phyloP scores from a whole-genome alignment of 768 basidiomycete genomes.

The Suillus luteus region DNA sequence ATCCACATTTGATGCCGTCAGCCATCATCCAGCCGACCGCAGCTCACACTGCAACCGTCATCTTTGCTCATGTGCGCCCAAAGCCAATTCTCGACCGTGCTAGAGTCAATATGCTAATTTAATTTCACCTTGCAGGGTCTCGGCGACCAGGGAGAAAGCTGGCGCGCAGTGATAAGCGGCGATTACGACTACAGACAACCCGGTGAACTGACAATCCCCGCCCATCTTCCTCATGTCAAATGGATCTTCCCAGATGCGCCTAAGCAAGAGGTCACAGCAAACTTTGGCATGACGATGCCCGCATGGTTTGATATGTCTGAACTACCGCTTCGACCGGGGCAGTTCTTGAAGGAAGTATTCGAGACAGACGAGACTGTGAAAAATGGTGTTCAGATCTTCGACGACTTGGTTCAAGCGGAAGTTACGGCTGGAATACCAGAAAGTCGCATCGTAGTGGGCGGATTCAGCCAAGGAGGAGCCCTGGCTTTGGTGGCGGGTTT shows the following conservation, averaged over 20 bases:
- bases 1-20: background rate
- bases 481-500: constrained; percentile 45
- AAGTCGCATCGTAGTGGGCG: constrained; percentile 48
- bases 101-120: constrained; percentile 3
- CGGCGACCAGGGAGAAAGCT: constrained; percentile 48
- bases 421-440: constrained; percentile 43
- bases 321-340: background rate
- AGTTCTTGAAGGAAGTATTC: constrained; percentile 17
- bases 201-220: constrained; percentile 7
- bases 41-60: constrained; percentile 14
- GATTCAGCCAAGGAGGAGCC: constrained; percentile 51
- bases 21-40: constrained; percentile 9
- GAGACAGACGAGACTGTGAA: constrained; percentile 49
- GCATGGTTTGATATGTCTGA: constrained; percentile 13
- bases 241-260: constrained; percentile 50
- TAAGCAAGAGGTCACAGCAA: constrained; percentile 20
- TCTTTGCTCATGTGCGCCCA: constrained; percentile 13
- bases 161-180: constrained; percentile 6
- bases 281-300: constrained; percentile 8
- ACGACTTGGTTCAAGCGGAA: constrained; percentile 43
- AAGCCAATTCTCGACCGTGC: constrained; percentile 15
- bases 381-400: constrained; percentile 36
- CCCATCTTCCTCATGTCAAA: constrained; percentile 53
- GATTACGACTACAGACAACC: constrained; percentile 6
- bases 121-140: constrained; percentile 39